These are phyloP conservation scores for Monosporozyma unispora DNA, from an alignment of 805 yeast genomes.

Conservation along the genomic window DNA sequence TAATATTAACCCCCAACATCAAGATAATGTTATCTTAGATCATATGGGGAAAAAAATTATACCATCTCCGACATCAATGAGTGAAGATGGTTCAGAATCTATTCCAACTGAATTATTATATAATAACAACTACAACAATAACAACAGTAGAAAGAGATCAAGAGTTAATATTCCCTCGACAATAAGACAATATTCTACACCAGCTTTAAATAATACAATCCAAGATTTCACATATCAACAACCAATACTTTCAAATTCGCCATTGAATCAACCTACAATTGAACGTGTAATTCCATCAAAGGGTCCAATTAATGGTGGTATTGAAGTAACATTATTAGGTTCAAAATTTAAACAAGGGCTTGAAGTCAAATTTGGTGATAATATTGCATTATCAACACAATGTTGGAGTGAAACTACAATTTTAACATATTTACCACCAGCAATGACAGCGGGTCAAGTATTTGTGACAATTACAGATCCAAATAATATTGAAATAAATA, in stretches of 20 bases:
- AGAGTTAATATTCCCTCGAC: neutral
- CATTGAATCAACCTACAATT: conserved; percentile 44
- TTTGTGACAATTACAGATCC: conserved; percentile 68
- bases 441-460: conserved; percentile 83
- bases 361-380: conserved; percentile 77
- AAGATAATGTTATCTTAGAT: neutral
- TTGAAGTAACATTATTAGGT: conserved; percentile 87
- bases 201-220: neutral
- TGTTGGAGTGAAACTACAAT: conserved; percentile 95
- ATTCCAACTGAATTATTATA: conserved; percentile 10
- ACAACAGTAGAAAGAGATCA: neutral
- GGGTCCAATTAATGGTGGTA: conserved; percentile 94
- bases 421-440: conserved; percentile 90
- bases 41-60: conserved; percentile 22
- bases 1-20: neutral
- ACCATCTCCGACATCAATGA: conserved; percentile 55
- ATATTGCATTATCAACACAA: conserved; percentile 72
- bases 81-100: conserved; percentile 50
- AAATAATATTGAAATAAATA: conserved; percentile 11
- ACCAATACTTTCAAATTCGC: neutral
- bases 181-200: conserved; percentile 1
- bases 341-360: conserved; percentile 77
- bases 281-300: conserved; percentile 90
- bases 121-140: neutral
- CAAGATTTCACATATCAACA: neutral